Conservation (phyloP, 495 filamentous ascomycete species). For the Cudoniella acicularis region DNA sequence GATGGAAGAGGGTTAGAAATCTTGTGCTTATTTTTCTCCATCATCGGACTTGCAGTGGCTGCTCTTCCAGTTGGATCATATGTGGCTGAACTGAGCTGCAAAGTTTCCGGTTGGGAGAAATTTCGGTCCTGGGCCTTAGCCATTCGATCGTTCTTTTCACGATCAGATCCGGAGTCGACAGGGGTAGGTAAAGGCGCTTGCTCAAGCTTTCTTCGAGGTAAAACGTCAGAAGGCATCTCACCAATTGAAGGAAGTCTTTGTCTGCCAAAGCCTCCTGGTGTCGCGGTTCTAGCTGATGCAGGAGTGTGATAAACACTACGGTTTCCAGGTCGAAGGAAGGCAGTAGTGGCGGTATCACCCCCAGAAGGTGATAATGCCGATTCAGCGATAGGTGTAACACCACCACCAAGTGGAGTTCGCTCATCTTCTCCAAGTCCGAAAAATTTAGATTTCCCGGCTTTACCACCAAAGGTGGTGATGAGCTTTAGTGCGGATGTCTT, state of each 20-base stretch:
- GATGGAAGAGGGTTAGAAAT: constrained; percentile 44
- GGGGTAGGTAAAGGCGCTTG: constrained; percentile 29
- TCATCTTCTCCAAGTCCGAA: constrained; percentile 63
- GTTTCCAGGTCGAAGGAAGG: constrained; percentile 59
- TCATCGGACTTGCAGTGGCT: constrained; percentile 47
- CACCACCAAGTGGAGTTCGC: constrained; percentile 70
- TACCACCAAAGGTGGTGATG: constrained; percentile 80
- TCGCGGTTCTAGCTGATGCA: constrained; percentile 67
- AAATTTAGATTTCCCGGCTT: constrained; percentile 60
- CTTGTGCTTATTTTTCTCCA: constrained; percentile 34
- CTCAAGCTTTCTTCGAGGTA: constrained; percentile 32
- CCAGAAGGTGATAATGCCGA: constrained; percentile 78
- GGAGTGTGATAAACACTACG: constrained; percentile 59
- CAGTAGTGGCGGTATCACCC: constrained; percentile 53
- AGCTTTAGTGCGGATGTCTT: constrained; percentile 89
- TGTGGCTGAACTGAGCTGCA: constrained; percentile 47
- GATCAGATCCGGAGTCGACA: constrained; percentile 28
- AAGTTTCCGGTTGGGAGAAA: constrained; percentile 23
- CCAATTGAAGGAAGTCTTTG: constrained; percentile 80
- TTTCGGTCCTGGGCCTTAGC: constrained; percentile 17
- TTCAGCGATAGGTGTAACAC: constrained; percentile 86
- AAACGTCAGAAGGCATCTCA: constrained; percentile 53
- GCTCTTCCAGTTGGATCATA: constrained; percentile 46
- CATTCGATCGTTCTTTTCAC: constrained; percentile 16
- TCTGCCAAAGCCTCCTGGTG: constrained; percentile 64